Conservation (phyloP, 352 stramenopile species). For the Pythium brachiatum region DNA sequence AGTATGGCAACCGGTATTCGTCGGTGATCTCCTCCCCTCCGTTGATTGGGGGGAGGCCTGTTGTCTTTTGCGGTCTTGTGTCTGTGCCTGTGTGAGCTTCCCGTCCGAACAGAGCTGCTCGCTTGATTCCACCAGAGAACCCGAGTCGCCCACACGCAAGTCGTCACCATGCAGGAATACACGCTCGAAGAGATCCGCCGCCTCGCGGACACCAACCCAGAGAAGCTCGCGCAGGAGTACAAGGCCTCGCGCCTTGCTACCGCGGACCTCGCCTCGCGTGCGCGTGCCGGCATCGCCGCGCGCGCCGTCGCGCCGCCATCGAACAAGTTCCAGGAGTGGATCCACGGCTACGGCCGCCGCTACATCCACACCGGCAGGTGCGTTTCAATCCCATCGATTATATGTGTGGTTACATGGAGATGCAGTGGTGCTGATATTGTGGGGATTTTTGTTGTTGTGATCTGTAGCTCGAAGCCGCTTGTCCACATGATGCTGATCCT, state of each 20-base stretch:
- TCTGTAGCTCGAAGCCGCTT: conserved; percentile 52
- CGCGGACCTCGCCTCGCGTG: conserved; percentile 61
- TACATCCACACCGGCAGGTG: conserved; percentile 74
- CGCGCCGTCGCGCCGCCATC: conserved; percentile 47
- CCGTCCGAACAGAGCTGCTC: background rate
- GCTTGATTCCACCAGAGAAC: conserved; percentile 18
- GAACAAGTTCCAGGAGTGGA: conserved; percentile 65
- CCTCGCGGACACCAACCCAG: conserved; percentile 66
- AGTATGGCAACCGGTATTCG: conserved; percentile 1
- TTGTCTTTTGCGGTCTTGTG: background rate
- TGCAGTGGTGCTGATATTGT: background rate
- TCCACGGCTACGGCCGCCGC: conserved; percentile 67
- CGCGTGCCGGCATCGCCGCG: conserved; percentile 60
- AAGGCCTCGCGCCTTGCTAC: conserved; percentile 58
- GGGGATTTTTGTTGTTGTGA: background rate
- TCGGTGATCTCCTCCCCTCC: conserved; percentile 5
- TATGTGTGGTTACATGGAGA: background rate
- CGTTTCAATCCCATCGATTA: background rate
- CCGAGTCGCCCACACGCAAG: conserved; percentile 13
- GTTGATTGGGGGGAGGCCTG: conserved; percentile 25
- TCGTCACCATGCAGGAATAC: conserved; percentile 65
- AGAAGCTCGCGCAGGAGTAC: conserved; percentile 74
- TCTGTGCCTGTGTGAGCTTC: background rate
- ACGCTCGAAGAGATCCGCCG: conserved; percentile 80
- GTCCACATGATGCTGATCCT: conserved; percentile 78